Percentiles rank a stretch among this genome's conserved stretches.
Evolutionary conservation across 352 stramenopile genomes (phyloP).

Genomic region (Globisporangium barbulae): DNA sequence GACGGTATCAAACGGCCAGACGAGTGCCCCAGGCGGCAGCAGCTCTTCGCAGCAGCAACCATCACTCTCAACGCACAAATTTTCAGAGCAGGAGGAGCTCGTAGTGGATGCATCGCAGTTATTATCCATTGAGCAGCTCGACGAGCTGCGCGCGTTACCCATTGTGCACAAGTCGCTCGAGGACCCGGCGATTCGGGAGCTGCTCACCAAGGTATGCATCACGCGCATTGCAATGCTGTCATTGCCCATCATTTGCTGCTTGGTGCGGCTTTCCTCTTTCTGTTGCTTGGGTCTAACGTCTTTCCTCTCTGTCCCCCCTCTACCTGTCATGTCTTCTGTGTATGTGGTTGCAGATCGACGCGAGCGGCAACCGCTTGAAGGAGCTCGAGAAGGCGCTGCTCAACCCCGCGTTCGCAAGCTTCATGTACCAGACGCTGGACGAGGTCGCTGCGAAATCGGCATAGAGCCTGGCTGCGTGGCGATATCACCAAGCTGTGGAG

Average conservation of each 20-base stretch:
- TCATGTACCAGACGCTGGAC: constrained; percentile 78
- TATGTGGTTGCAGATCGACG: constrained; percentile 49
- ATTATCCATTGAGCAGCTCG: constrained; percentile 55
- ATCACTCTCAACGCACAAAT: constrained; percentile 5
- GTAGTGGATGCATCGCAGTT: constrained; percentile 30
- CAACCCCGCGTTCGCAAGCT: constrained; percentile 62
- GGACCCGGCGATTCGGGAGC: constrained; percentile 43
- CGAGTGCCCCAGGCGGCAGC: background rate
- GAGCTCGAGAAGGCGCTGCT: constrained; percentile 75
- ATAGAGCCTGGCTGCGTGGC: background rate
- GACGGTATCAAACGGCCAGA: background rate
- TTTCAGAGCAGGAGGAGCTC: constrained; percentile 26
- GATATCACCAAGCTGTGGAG: background rate
- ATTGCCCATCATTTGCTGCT: background rate
- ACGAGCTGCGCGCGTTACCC: constrained; percentile 27
- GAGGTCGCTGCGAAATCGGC: constrained; percentile 25
- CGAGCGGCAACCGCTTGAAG: constrained; percentile 59
- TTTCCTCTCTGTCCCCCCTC: background rate
- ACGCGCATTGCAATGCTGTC: too few species aligned
- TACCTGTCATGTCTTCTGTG: background rate
- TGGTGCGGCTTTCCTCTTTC: constrained; percentile 7
- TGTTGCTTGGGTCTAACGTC: background rate
- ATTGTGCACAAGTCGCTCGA: constrained; percentile 38
- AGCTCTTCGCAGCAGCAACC: constrained; percentile 2
- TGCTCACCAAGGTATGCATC: constrained; percentile 47